Evolutionary conservation across 495 filamentous ascomycete genomes (phyloP).

Genomic region (Beverwykella pulmonaria): DNA sequence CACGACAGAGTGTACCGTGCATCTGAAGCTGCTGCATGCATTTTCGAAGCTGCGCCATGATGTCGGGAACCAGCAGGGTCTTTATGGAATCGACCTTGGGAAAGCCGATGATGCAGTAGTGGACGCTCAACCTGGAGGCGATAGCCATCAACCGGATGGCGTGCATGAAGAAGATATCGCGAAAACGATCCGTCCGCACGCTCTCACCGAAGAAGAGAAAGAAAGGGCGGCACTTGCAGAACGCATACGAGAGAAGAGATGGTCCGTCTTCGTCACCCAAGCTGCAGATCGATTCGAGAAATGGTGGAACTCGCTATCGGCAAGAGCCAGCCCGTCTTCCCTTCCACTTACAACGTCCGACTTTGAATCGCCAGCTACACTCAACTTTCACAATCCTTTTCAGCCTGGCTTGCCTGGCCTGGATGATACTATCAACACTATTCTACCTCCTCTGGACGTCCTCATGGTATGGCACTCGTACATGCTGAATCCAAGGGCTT

Average conservation of each 20-base stretch:
- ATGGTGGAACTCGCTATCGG: conserved; percentile 62
- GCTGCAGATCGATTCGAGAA: conserved; percentile 72
- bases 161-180: neutral
- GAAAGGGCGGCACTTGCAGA: conserved; percentile 38
- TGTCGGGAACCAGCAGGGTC: conserved; percentile 62
- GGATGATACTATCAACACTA: neutral
- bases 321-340: neutral
- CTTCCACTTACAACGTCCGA: conserved; percentile 2
- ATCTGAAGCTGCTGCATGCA: conserved; percentile 74
- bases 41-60: conserved; percentile 69
- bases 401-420: conserved; percentile 5
- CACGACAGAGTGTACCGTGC: conserved; percentile 63
- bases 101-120: neutral
- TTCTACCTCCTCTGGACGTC: conserved; percentile 59
- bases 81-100: conserved; percentile 61
- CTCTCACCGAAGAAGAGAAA: neutral
- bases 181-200: neutral
- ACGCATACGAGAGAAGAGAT: conserved; percentile 73
- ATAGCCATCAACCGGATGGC: conserved; percentile 14
- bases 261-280: conserved; percentile 72
- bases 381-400: neutral
- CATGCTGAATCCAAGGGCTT: conserved; percentile 78
- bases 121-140: neutral
- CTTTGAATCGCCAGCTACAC: conserved; percentile 5
- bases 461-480: conserved; percentile 90